phyloP scores from a whole-genome alignment of 768 basidiomycete species.

The Leccinum truebloodii region DNA sequence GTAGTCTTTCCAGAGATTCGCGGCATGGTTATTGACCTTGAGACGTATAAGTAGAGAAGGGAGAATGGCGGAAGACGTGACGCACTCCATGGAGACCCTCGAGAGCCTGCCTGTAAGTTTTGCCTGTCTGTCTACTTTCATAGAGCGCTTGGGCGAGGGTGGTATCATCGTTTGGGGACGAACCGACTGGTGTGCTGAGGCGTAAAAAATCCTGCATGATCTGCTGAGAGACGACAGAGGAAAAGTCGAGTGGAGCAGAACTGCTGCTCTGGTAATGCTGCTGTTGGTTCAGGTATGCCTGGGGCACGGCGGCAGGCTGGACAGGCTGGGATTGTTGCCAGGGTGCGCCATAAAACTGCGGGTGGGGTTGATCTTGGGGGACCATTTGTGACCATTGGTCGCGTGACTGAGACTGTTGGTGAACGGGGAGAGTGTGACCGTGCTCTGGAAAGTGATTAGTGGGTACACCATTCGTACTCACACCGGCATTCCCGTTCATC shows the following conservation, averaged over 20 bases:
- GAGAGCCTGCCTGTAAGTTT: constrained; percentile 63
- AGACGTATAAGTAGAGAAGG: constrained; percentile 6
- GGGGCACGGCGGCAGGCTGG: constrained; percentile 33
- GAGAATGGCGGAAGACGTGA: constrained; percentile 8
- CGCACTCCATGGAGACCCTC: constrained; percentile 67
- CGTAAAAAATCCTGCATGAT: constrained; percentile 57
- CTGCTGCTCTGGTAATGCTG: constrained; percentile 26
- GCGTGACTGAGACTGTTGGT: constrained; percentile 23
- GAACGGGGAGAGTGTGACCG: constrained; percentile 17
- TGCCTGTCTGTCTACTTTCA: constrained; percentile 40
- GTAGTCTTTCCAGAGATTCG: constrained; percentile 79
- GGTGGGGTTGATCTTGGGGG: constrained; percentile 29
- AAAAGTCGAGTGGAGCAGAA: constrained; percentile 31
- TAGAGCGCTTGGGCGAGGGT: constrained; percentile 51
- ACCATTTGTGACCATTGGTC: constrained; percentile 27
- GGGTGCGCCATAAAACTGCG: constrained; percentile 28
- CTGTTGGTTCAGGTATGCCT: constrained; percentile 17
- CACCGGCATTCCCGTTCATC: constrained; percentile 10
- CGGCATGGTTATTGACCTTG: constrained; percentile 47
- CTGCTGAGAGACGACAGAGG: constrained; percentile 48
- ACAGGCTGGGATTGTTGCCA: constrained; percentile 36
- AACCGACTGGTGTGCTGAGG: constrained; percentile 54
- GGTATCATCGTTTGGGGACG: constrained; percentile 53
- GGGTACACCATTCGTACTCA: constrained; percentile 17
- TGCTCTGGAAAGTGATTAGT: constrained; percentile 17